phyloP scores from a whole-genome alignment of 192 early-diverging fungal species.

The Coemansia sp. region DNA sequence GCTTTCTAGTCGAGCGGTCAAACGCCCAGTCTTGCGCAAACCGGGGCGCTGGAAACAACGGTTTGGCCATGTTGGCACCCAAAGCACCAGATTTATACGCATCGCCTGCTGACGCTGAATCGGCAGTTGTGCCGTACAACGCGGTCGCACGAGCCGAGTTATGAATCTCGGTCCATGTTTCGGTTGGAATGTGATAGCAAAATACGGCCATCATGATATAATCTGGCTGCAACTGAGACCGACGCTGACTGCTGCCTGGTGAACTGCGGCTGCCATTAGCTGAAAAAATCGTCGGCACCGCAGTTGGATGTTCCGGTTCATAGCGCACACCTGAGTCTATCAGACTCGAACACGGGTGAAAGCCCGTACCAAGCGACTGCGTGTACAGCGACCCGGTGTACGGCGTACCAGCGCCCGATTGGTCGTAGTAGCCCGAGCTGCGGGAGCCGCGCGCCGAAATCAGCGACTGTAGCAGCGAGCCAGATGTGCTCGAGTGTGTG shows the following conservation, averaged over 20 bases:
- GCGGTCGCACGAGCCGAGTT: slow-evolving; percentile 26
- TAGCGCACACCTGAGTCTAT: slow-evolving; percentile 28
- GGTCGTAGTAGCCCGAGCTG: slow-evolving; percentile 15
- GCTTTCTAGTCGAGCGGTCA: slow-evolving; percentile 64
- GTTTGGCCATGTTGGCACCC: background rate
- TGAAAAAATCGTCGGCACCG: background rate
- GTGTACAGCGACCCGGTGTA: slow-evolving; percentile 19
- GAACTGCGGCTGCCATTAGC: background rate
- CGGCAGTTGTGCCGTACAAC: slow-evolving; percentile 49
- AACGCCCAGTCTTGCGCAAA: slow-evolving; percentile 94
- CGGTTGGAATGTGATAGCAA: slow-evolving; percentile 56
- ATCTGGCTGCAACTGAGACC: slow-evolving; percentile 6
- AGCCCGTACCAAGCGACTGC: slow-evolving; percentile 22
- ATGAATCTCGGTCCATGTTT: slow-evolving; percentile 53
- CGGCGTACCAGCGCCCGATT: slow-evolving; percentile 1
- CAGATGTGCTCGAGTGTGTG: slow-evolving; percentile 6
- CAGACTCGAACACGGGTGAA: slow-evolving; percentile 36
- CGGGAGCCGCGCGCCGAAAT: slow-evolving; percentile 21
- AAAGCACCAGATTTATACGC: background rate
- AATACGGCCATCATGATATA: slow-evolving; percentile 43
- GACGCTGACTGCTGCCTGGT: background rate
- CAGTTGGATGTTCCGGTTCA: slow-evolving; percentile 8
- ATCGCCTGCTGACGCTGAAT: background rate
- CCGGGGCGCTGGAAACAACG: slow-evolving; percentile 61
- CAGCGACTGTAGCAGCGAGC: slow-evolving; percentile 20